These are phyloP conservation scores for Chlamydomonas incerta DNA, from an alignment of 139 green algal species.

Conservation along the genomic window DNA sequence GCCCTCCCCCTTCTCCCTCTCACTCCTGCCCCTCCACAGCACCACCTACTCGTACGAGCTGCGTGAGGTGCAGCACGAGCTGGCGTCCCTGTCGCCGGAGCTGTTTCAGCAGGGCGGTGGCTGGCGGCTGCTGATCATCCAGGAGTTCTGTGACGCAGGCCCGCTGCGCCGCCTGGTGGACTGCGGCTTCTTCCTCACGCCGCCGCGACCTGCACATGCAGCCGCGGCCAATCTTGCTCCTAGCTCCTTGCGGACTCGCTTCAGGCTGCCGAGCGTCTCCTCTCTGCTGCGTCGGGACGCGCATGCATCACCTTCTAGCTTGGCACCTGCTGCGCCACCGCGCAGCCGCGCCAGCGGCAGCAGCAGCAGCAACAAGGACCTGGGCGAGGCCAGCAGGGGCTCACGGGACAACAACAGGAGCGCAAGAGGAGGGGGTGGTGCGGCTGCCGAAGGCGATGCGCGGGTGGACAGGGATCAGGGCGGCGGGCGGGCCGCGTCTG, in stretches of 20 bases:
- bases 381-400: background rate
- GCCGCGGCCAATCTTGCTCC: background rate
- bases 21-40: background rate
- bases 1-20: background rate
- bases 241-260: background rate
- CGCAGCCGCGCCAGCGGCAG: conserved; percentile 25
- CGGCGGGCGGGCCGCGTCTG: no score
- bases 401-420: background rate
- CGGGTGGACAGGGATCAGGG: no score
- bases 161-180: conserved; percentile 7
- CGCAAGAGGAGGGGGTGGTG: no score
- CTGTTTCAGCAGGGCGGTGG: conserved; percentile 36
- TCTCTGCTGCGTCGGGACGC: no score
- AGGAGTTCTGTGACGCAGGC: conserved; percentile 51
- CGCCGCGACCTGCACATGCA: background rate
- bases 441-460: background rate
- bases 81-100: conserved; percentile 20
- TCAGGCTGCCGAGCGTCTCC: background rate
- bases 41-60: conserved; percentile 47
- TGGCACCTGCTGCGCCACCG: background rate
- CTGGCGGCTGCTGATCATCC: conserved; percentile 50
- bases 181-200: conserved; percentile 29
- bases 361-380: conserved; percentile 16
- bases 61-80: conserved; percentile 37
- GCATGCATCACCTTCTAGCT: no score